Percentiles rank a stretch among this genome's conserved stretches.
phyloP scores from a whole-genome alignment of 352 stramenopile genomes.

The Elongisporangium prolatum region DNA sequence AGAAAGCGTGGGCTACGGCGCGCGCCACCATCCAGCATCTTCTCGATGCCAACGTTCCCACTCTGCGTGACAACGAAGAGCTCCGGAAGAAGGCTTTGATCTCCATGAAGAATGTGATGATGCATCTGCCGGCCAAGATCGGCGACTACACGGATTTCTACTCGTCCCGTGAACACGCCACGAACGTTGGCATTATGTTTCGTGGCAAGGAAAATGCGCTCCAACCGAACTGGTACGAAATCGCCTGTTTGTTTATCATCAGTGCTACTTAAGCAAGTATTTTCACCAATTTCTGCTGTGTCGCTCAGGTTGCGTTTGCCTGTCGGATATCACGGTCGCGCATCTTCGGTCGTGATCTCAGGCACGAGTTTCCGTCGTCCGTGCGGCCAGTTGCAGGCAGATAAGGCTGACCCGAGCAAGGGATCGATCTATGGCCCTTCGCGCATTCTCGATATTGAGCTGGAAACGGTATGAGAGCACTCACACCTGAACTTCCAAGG shows the following conservation, averaged over 20 bases:
- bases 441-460: slow-evolving; percentile 94
- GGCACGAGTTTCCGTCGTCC: slow-evolving; percentile 82
- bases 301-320: slow-evolving; percentile 87
- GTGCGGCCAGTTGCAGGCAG: slow-evolving; percentile 90
- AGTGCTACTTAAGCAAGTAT: no score
- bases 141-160: slow-evolving; percentile 99
- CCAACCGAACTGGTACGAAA: slow-evolving; percentile 91
- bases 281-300: background rate
- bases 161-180: slow-evolving; percentile 94
- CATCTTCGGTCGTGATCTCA: slow-evolving; percentile 89
- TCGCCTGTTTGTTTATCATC: slow-evolving; percentile 1
- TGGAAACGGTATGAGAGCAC: slow-evolving; percentile 87
- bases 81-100: slow-evolving; percentile 79
- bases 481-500: background rate
- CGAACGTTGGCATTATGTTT: slow-evolving; percentile 94
- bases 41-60: slow-evolving; percentile 67
- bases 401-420: slow-evolving; percentile 88
- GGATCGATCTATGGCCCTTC: slow-evolving; percentile 89
- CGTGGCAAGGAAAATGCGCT: slow-evolving; percentile 93
- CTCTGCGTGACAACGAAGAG: slow-evolving; percentile 73
- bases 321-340: slow-evolving; percentile 96
- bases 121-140: slow-evolving; percentile 92
- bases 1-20: slow-evolving; percentile 81
- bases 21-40: slow-evolving; percentile 85
- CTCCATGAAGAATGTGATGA: slow-evolving; percentile 64